Conservation (phyloP, 176 grass and related monocot genomes). For the Elymus sibiricus region DNA sequence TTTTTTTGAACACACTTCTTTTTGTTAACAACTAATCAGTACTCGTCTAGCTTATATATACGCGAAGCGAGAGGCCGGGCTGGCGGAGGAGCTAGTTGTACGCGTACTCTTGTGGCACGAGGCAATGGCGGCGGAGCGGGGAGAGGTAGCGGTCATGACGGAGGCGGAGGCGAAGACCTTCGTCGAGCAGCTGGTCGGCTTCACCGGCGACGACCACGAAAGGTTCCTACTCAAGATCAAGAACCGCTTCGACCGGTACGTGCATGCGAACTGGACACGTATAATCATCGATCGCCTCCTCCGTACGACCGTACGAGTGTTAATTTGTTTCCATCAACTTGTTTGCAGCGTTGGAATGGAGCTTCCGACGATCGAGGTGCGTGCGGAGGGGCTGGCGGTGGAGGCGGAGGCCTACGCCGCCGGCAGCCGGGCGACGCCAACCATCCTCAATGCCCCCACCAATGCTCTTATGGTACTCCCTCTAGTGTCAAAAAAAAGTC, state of each 20-base stretch:
- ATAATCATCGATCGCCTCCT: no score
- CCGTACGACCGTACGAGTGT: not conserved
- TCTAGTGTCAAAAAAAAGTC: no score
- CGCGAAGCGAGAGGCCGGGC: not conserved
- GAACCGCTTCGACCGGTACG: conserved; percentile 52
- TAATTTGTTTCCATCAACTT: not conserved
- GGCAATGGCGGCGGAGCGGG: not conserved
- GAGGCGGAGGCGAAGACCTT: conserved; percentile 13
- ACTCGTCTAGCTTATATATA: not conserved
- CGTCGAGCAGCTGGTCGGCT: conserved; percentile 39
- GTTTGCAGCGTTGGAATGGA: conserved; percentile 51
- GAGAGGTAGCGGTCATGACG: not conserved
- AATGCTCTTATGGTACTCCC: conserved; percentile 26
- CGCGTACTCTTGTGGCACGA: not conserved
- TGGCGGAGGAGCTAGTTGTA: not conserved
- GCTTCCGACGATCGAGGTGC: conserved; percentile 58
- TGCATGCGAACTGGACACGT: not conserved
- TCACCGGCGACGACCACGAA: conserved; percentile 38
- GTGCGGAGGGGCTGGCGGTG: conserved; percentile 37
- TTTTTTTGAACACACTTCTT: no score
- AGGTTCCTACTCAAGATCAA: conserved; percentile 54
- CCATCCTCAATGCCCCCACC: conserved; percentile 31
- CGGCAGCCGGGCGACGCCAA: conserved; percentile 22
- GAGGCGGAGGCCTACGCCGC: conserved; percentile 38
- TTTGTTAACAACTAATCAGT: not conserved